Conservation (phyloP, 768 basidiomycete genomes). For the Gymnopilus dilepis region DNA sequence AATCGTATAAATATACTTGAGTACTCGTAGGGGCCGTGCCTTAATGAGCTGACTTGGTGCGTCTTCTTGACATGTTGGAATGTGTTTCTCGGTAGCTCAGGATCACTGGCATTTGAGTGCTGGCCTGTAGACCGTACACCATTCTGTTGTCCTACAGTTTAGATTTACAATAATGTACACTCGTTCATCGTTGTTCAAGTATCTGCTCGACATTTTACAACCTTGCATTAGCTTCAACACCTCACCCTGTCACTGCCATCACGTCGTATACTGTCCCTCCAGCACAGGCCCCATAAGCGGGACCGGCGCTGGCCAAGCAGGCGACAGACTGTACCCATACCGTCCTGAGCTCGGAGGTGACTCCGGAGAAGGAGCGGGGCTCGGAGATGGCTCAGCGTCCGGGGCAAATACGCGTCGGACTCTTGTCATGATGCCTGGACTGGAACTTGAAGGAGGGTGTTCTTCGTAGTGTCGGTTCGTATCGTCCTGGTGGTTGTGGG, state of each 20-base stretch:
- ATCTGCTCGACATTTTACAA: no score
- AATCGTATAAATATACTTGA: no score
- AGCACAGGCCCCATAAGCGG: background rate
- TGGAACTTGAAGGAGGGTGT: background rate
- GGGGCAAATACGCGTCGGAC: background rate
- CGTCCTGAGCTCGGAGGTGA: background rate
- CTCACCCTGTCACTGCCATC: background rate
- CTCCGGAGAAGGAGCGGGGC: background rate
- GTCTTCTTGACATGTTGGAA: no score
- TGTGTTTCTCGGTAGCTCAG: no score
- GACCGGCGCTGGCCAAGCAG: background rate
- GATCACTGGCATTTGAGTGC: no score
- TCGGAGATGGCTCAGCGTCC: background rate
- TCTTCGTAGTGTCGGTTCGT: background rate
- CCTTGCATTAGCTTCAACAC: no score
- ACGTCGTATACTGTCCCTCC: background rate
- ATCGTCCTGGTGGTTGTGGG: background rate
- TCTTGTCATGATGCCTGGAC: background rate
- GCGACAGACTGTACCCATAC: background rate
- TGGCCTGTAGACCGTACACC: no score
- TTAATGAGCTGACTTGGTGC: no score
- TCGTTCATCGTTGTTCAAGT: no score
- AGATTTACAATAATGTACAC: no score
- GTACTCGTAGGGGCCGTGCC: no score
- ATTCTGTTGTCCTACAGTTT: no score